phyloP scores from a whole-genome alignment of 331 rosid genomes.

The Dryas integrifolia region DNA sequence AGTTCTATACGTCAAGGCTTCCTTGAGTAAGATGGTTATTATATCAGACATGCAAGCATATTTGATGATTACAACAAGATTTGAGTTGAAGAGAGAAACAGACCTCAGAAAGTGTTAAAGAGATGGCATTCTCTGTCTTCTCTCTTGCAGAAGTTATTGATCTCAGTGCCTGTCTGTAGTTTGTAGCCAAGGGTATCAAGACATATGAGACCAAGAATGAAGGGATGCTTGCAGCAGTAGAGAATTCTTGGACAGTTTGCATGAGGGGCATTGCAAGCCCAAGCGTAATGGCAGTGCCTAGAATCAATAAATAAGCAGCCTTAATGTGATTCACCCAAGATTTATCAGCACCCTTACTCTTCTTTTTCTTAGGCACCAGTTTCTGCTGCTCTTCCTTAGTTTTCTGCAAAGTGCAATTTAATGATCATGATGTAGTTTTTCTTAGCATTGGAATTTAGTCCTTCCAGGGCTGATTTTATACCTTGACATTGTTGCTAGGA shows the following conservation, averaged over 20 bases:
- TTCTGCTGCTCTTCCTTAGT: slow-evolving; percentile 18
- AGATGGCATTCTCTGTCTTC: slow-evolving; percentile 32
- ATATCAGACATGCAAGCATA: background rate
- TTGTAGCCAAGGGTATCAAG: slow-evolving; percentile 36
- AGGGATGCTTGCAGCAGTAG: slow-evolving; percentile 33
- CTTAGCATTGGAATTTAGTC: background rate
- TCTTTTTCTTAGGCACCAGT: background rate
- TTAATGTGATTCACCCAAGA: slow-evolving; percentile 29
- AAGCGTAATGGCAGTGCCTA: slow-evolving; percentile 29
- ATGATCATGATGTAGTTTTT: background rate
- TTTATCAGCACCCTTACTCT: background rate
- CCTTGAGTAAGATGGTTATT: background rate
- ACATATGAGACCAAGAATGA: slow-evolving; percentile 37
- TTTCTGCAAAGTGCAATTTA: slow-evolving; percentile 13
- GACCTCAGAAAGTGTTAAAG: slow-evolving; percentile 47
- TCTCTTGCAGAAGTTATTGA: slow-evolving; percentile 29
- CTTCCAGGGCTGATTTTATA: background rate
- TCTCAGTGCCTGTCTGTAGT: slow-evolving; percentile 19
- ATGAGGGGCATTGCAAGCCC: slow-evolving; percentile 35
- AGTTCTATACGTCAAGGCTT: background rate
- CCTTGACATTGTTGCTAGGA: slow-evolving; percentile 14
- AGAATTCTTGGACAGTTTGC: slow-evolving; percentile 19
- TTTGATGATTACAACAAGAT: background rate
- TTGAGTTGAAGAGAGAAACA: slow-evolving; percentile 7
- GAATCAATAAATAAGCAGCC: slow-evolving; percentile 30